Conservation (phyloP, 2,329 filamentous ascomycete species). For the Epichloe sibirici region DNA sequence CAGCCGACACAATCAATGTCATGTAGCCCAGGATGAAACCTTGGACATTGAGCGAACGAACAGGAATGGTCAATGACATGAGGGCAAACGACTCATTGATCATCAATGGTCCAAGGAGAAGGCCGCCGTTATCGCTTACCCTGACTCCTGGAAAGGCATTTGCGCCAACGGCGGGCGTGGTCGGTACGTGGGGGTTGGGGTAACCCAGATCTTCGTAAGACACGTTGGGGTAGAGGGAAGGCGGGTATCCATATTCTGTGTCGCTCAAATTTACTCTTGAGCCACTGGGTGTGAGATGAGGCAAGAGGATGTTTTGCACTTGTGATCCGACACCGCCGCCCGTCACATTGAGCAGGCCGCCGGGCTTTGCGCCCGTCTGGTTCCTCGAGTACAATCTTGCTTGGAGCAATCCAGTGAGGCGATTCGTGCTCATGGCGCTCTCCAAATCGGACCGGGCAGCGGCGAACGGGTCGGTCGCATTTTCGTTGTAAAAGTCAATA, state of each 20-base stretch:
- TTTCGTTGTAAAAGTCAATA: slow-evolving; percentile 42
- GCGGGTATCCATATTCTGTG: slow-evolving; percentile 53
- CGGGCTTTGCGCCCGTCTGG: slow-evolving; percentile 34
- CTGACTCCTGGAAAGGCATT: slow-evolving; percentile 37
- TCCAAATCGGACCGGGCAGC: slow-evolving; percentile 51
- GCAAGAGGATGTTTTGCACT: slow-evolving; percentile 42
- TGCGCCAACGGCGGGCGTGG: slow-evolving; percentile 31
- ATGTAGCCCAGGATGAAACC: slow-evolving; percentile 68
- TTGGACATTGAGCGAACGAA: slow-evolving; percentile 47
- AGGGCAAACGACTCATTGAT: slow-evolving; percentile 64
- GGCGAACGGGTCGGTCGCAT: slow-evolving; percentile 44
- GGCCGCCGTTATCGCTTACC: slow-evolving; percentile 38
- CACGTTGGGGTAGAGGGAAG: slow-evolving; percentile 65
- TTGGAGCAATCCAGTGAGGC: slow-evolving; percentile 51
- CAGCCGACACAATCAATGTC: slow-evolving; percentile 63
- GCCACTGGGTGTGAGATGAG: slow-evolving; percentile 47
- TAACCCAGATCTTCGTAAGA: slow-evolving; percentile 43
- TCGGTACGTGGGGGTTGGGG: slow-evolving; percentile 27
- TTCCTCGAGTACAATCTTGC: slow-evolving; percentile 62
- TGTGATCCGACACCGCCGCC: slow-evolving; percentile 24
- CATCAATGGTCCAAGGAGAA: slow-evolving; percentile 66
- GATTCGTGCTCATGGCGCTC: slow-evolving; percentile 54
- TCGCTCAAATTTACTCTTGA: slow-evolving; percentile 49
- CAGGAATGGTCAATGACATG: slow-evolving; percentile 68
- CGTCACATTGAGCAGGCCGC: slow-evolving; percentile 55